phyloP scores from a whole-genome alignment of 2,329 filamentous ascomycete species.

The Ascocoryne sarcoides region DNA sequence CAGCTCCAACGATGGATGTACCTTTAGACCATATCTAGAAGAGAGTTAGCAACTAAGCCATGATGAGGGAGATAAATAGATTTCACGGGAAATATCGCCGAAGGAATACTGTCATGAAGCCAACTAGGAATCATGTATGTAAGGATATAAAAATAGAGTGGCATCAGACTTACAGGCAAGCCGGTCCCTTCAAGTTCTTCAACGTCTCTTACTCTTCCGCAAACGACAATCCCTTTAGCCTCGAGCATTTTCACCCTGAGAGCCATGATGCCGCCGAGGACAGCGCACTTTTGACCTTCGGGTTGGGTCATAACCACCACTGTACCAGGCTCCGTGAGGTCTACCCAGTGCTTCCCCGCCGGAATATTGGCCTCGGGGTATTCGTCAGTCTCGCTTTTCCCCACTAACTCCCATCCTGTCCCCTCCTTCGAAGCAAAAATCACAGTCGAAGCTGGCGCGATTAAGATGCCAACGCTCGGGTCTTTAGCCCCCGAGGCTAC shows the following conservation, averaged over 20 bases:
- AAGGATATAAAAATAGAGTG: not conserved
- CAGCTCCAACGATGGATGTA: constrained; percentile 49
- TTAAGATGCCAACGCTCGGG: constrained; percentile 15
- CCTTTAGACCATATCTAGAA: constrained; percentile 45
- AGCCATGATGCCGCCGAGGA: constrained; percentile 72
- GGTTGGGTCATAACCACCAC: constrained; percentile 62
- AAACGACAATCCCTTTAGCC: constrained; percentile 54
- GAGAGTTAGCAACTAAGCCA: not conserved
- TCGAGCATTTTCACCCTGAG: constrained; percentile 55
- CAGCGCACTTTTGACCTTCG: constrained; percentile 54
- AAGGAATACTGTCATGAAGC: not conserved
- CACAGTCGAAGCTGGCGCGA: constrained; percentile 49
- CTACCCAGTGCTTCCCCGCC: constrained; percentile 56
- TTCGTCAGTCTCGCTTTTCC: constrained; percentile 28
- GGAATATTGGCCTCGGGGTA: constrained; percentile 40
- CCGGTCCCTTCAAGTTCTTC: constrained; percentile 45
- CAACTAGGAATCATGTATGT: not conserved
- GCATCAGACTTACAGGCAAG: constrained; percentile 41
- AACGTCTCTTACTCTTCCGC: constrained; percentile 60
- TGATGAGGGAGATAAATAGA: not conserved
- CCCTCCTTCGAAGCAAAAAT: constrained; percentile 52
- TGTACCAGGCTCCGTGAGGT: constrained; percentile 49
- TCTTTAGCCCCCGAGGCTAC: constrained; percentile 19
- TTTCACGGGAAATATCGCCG: not conserved
- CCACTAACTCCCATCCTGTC: too few species aligned